Evolutionary conservation across 176 grass and related monocot species (phyloP), one percentile per base, ranked within the genome.

Genomic region (Aechmea fasciata): DNA sequence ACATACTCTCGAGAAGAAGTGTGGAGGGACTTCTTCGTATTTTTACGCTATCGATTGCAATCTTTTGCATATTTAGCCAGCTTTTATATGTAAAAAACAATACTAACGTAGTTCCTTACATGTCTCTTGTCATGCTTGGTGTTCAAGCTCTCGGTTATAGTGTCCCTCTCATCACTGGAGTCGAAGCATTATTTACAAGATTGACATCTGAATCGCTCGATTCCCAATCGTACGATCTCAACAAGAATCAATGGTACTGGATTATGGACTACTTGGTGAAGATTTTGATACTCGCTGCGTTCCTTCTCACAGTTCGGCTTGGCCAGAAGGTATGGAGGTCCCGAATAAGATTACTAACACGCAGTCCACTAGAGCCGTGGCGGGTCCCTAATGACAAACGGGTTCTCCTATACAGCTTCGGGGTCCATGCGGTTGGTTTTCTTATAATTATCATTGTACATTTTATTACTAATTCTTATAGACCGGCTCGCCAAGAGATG

Each of bases 241-340:
- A 88, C 68, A 91, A 83, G 77, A 86, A 73, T 69, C 76, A 83
- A 25, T 72, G 77, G 69, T 91, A 83, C 81, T 85, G 85, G 80
- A 81, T 66, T 52, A 80, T 96, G 22, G 85, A 96, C 81, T 96
- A 89, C 71, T 1, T 91, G 13, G 91, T 96, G 3, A 96, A 96
- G 76, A 77, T 86, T 73, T 85, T 96, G 33, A 80, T 91, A 76
- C 83, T 96, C 14, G 74, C 71, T 5, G 88, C 88, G 0, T 84
- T 96, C 52, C 85, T 96, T 2, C 78, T 91, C 10, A 91, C 91
- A 23, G 64, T 96, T 33, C 81, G 91, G 47, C 72, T 96, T 12
- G 85, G 71, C 52, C 91, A 96, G 83, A 91, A 91, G 83, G 91
- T 91, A 4, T 83, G 83, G 91, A 84, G 86, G 66, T 96, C 91